Evolutionary conservation across 169 alveolate genomes (phyloP), one percentile per base, ranked within the genome.

Genomic region (Eimeria maxima): DNA sequence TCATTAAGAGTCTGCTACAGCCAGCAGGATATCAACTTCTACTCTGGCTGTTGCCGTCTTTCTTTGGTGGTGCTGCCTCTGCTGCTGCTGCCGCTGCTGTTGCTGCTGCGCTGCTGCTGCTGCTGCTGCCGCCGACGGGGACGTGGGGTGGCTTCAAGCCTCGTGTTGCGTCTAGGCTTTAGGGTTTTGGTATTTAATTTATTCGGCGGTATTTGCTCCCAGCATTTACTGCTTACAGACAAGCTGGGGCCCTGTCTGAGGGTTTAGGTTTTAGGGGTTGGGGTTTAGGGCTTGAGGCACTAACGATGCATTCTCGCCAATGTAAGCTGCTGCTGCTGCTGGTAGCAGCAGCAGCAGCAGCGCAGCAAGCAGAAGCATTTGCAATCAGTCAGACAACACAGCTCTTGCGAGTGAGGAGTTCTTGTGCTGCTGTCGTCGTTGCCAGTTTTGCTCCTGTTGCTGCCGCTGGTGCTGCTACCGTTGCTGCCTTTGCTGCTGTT

Each of bases 331-430:
- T 45, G 89, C 89, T 47, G 89, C 89, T 78, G 89, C 89, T 78
- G 67, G 67, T 29, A 78, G 89, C 89, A 42, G 89, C 89, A 78
- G 84, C 84, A 74, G 84, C 89, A 78, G 84, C 55, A 74, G 84
- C 67, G 20, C 89, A 78, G 11, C 89, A 78, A 78, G 89, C 89
- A 27, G 89, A 53, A 24, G 27, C 89, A 13, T 78, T 78, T 47
- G 89, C 89, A 2, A 22, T 78, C 38, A 20, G 67, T 27, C 89
- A 78, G 63, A 45, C 89, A 14, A 45, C 67, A 7, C 89, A 42
- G 65, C 42, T 78, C 42, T 27, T 78, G 89, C 60, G 65, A 60
- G 60, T 53, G 60, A 53, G 60, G 60, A 7, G 20, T 53, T 2
- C 60, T 53, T 7, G 20, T 53, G 60, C 3, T 53, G 89, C 45